These are phyloP conservation scores for Fusarium humuli DNA, from an alignment of 2,329 filamentous ascomycete genomes.

Conservation along the genomic window DNA sequence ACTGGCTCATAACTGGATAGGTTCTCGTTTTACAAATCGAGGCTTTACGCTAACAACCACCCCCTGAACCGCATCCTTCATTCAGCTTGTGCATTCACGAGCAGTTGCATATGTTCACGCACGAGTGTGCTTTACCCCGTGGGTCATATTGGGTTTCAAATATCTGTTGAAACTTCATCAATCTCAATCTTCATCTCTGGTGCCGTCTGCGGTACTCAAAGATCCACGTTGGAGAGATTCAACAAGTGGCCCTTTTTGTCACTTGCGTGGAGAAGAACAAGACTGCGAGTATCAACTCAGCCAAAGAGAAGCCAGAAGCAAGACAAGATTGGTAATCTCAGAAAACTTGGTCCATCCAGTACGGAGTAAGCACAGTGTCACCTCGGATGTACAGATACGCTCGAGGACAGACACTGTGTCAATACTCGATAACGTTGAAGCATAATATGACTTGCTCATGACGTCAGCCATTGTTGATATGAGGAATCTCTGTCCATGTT, in stretches of 20 bases:
- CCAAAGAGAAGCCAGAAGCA: conserved; percentile 17
- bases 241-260: conserved; percentile 15
- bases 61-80: conserved; percentile 32
- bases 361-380: conserved; percentile 39
- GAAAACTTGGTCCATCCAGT: not conserved
- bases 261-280: conserved; percentile 8
- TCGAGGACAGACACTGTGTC: conserved; percentile 39
- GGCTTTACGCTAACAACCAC: conserved; percentile 34
- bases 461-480: conserved; percentile 35
- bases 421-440: conserved; percentile 28
- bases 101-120: conserved; percentile 30
- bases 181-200: conserved; percentile 2
- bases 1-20: conserved; percentile 18
- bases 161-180: not conserved
- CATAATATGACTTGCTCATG: conserved; percentile 45
- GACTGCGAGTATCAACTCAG: not conserved
- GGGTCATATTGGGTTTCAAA: conserved; percentile 3
- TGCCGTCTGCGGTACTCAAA: conserved; percentile 15
- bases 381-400: conserved; percentile 9
- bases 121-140: conserved; percentile 11
- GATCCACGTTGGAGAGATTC: conserved; percentile 22
- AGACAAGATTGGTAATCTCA: conserved; percentile 20
- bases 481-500: conserved; percentile 7
- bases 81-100: conserved; percentile 31
- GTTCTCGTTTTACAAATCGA: conserved; percentile 15